Conservation (phyloP, 1,139 yeast genomes). For the Pichia sp. region DNA sequence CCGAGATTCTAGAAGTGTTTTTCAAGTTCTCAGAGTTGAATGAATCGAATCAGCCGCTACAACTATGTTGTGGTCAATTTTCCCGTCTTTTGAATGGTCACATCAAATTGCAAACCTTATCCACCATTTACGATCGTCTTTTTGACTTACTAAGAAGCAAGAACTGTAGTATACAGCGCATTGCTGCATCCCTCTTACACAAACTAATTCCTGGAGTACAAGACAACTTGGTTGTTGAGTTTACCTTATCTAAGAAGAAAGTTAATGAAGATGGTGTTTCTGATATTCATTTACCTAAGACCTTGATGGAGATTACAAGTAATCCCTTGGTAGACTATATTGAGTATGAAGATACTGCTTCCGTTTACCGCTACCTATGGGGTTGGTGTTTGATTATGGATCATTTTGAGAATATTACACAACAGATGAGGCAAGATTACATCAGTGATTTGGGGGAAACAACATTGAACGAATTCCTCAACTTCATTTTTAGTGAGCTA, state of each 20-base stretch:
- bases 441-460: slow-evolving; percentile 47
- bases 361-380: slow-evolving; percentile 48
- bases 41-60: slow-evolving; percentile 28
- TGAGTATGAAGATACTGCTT: slow-evolving; percentile 32
- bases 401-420: slow-evolving; percentile 62
- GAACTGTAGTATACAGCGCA: slow-evolving; percentile 32
- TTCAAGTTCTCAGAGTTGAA: slow-evolving; percentile 25
- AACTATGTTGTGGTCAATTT: slow-evolving; percentile 31
- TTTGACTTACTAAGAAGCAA: slow-evolving; percentile 20
- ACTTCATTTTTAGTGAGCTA: slow-evolving; percentile 44
- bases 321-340: slow-evolving; percentile 30
- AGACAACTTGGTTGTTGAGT: slow-evolving; percentile 55
- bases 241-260: slow-evolving; percentile 39
- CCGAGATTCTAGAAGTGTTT: slow-evolving; percentile 36
- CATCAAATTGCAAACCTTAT: slow-evolving; percentile 15
- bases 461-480: slow-evolving; percentile 40
- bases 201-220: slow-evolving; percentile 38
- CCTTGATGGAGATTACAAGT: slow-evolving; percentile 27
- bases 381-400: slow-evolving; percentile 61
- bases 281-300: slow-evolving; percentile 32
- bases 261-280: slow-evolving; percentile 18
- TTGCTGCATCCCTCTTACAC: slow-evolving; percentile 33
- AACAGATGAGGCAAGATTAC: slow-evolving; percentile 54
- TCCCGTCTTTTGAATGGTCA: slow-evolving; percentile 26
- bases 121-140: slow-evolving; percentile 14